These are phyloP conservation scores for Tolypocladium endophyticum DNA, from an alignment of 2,329 filamentous ascomycete species.

Conservation along the genomic window DNA sequence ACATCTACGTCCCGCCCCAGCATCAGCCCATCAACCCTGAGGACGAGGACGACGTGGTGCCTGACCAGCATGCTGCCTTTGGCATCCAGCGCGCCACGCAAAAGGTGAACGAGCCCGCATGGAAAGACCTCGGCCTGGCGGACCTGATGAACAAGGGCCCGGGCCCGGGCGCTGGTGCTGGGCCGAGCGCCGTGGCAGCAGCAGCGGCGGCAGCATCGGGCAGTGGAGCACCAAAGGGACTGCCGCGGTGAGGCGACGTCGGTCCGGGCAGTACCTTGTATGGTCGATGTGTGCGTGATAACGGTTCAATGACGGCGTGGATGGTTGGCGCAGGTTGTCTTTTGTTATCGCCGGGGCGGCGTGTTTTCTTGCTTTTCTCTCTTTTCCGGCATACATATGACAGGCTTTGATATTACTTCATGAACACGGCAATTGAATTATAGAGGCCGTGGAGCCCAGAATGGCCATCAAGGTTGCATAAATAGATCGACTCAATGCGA, in stretches of 20 bases:
- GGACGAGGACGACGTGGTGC: slow-evolving; percentile 81
- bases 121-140: slow-evolving; percentile 68
- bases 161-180: slow-evolving; percentile 10
- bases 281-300: too few species aligned
- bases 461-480: background rate
- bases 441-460: background rate
- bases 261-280: background rate
- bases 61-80: slow-evolving; percentile 80
- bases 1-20: slow-evolving; percentile 71
- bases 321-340: background rate
- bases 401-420: background rate
- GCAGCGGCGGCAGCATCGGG: slow-evolving; percentile 1
- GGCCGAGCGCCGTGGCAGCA: slow-evolving; percentile 1
- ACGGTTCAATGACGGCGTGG: background rate
- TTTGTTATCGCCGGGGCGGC: background rate
- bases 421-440: background rate
- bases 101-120: slow-evolving; percentile 58
- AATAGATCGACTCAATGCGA: background rate
- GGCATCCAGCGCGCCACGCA: slow-evolving; percentile 76
- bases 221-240: slow-evolving; percentile 4
- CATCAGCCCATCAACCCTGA: slow-evolving; percentile 78
- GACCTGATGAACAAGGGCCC: slow-evolving; percentile 59
- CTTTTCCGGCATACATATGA: background rate
- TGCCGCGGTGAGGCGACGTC: slow-evolving; percentile 11
- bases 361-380: background rate